Base-by-base conservation (phyloP, 805 yeast genomes). In the Kazachstania africana region DNA sequence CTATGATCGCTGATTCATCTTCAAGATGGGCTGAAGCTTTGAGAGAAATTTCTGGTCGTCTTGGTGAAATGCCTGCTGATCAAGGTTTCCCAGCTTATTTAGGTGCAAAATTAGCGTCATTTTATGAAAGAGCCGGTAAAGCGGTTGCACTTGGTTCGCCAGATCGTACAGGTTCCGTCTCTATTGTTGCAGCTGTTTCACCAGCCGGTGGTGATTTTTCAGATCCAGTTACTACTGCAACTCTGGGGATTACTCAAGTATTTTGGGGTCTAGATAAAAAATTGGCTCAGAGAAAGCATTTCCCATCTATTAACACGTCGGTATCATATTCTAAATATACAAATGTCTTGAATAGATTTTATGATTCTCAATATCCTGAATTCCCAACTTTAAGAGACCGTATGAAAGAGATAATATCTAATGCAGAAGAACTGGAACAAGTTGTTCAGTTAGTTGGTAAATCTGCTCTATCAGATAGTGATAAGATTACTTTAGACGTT, bases 151-250 rank as follows among this genome's bases (percentile, higher is more conserved):
- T 91, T 38, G 99, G 99, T 54, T 83, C 94, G 37, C 99, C 99
- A 42, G 81, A 82, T 48, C 85, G 99, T 69, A 55, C 72, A 45
- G 99, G 98, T 40, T 88, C 98, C 19, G 99, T 91, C 42, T 91
- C 98, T n/a, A 91, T 91, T 62, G 91, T 91, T 52, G 99, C 98
- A 38, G 99, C 99, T 47, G 99, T 91, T 25, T 91, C 97, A 4
- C 99, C 99, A 46, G 97, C 98, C 35, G 99, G 99, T 76, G 99
- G 99, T 78, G 99, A 91, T 70, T 88, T 91, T 78, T 88, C 97
- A 16, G 99, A 91, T 66, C 99, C 99, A 27, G 99, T 91, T 47
- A 91, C 99, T 17, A 88, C 97, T 14, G 75, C 98, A 6, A 91
- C 99, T 22, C 74, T 91, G 54, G 97, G 96, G 80, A 91, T 91